Conservation (phyloP, 1,139 yeast genomes). For the Yamadazyma jaroonii region DNA sequence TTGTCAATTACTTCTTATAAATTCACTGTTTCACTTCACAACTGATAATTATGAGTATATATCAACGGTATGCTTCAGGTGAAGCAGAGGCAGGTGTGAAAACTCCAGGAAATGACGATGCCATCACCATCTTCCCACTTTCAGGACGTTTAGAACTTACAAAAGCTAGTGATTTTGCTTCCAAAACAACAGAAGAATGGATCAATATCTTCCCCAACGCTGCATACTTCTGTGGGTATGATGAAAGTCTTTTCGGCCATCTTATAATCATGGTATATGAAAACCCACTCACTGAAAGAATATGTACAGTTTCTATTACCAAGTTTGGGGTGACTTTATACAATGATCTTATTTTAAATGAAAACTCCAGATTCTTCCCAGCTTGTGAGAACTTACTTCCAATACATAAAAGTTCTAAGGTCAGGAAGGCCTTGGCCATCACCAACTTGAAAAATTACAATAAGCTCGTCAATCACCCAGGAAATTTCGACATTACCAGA, state of each 20-base stretch:
- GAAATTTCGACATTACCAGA: slow-evolving; percentile 18
- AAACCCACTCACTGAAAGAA: slow-evolving; percentile 40
- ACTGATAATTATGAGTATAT: slow-evolving; percentile 22
- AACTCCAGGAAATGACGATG: slow-evolving; percentile 7
- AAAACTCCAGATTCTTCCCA: slow-evolving; percentile 68
- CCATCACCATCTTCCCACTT: slow-evolving; percentile 16
- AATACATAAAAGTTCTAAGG: slow-evolving; percentile 51
- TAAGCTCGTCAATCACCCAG: slow-evolving; percentile 38
- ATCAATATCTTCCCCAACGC: slow-evolving; percentile 45
- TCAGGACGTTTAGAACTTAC: slow-evolving; percentile 19
- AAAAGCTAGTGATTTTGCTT: slow-evolving; percentile 13
- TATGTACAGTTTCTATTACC: slow-evolving; percentile 64
- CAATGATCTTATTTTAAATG: slow-evolving; percentile 57
- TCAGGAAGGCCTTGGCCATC: slow-evolving; percentile 74
- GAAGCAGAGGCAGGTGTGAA: slow-evolving; percentile 14
- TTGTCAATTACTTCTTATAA: too few relatives aligned
- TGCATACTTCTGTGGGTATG: slow-evolving; percentile 55
- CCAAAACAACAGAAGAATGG: slow-evolving; percentile 30
- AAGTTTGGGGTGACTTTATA: slow-evolving; percentile 67
- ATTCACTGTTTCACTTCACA: background rate
- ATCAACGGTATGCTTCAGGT: slow-evolving; percentile 39
- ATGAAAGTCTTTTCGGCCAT: slow-evolving; percentile 49
- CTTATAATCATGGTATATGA: slow-evolving; percentile 54
- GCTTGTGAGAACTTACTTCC: slow-evolving; percentile 70
- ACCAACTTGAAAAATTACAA: slow-evolving; percentile 68